Evolutionary conservation across 2,329 filamentous ascomycete genomes (phyloP).

Genomic region (Cladophialophora chaetospira): DNA sequence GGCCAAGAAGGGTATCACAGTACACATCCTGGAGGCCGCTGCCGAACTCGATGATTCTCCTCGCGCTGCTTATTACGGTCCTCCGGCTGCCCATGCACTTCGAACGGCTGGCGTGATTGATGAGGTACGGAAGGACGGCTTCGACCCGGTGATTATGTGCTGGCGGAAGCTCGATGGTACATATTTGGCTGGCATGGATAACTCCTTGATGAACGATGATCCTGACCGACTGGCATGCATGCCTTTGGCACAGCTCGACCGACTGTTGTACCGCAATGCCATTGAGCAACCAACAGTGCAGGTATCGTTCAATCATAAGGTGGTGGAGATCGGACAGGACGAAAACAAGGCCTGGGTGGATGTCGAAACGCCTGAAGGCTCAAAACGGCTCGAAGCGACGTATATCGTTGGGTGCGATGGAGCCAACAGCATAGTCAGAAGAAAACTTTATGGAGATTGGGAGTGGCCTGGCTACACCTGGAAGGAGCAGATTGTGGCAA

Average conservation of each 20-base stretch:
- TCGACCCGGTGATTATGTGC: slow-evolving; percentile 46
- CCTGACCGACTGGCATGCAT: slow-evolving; percentile 47
- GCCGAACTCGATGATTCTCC: slow-evolving; percentile 60
- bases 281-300: slow-evolving; percentile 39
- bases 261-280: slow-evolving; percentile 46
- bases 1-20: slow-evolving; percentile 37
- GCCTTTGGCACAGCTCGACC: slow-evolving; percentile 47
- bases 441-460: slow-evolving; percentile 32
- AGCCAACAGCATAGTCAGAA: slow-evolving; percentile 22
- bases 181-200: slow-evolving; percentile 36
- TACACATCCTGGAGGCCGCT: slow-evolving; percentile 55
- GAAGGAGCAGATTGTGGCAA: slow-evolving; percentile 32
- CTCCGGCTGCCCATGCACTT: slow-evolving; percentile 61
- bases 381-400: slow-evolving; percentile 38
- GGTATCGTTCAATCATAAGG: slow-evolving; percentile 50
- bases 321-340: slow-evolving; percentile 29
- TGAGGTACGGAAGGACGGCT: slow-evolving; percentile 49
- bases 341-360: slow-evolving; percentile 27
- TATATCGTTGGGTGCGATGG: slow-evolving; percentile 51
- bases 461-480: slow-evolving; percentile 31
- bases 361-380: slow-evolving; percentile 27
- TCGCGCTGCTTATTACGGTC: slow-evolving; percentile 64
- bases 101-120: slow-evolving; percentile 60
- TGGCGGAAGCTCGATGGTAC: slow-evolving; percentile 49
- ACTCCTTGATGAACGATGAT: slow-evolving; percentile 27